Base-by-base conservation (phyloP, 495 filamentous ascomycete genomes). In the Xylaria bambusicola region DNA sequence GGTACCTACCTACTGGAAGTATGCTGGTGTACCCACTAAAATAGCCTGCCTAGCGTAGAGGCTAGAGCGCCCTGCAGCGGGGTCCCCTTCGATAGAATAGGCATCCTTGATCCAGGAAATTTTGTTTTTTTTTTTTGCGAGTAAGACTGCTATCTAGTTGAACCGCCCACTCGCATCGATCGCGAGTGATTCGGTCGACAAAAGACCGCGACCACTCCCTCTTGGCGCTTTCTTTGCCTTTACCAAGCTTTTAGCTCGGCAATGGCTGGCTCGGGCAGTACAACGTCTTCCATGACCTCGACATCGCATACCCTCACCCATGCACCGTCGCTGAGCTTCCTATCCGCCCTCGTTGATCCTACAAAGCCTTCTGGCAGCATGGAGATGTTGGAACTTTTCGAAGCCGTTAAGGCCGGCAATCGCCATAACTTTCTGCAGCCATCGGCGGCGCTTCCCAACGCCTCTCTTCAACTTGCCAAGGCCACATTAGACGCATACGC, bases 401-500 rank as follows among this genome's bases (percentile, higher is more conserved):
- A 79, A 44, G 72, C 71, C 27, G 77, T 81, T 33, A 63, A 69
- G 53, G 75, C 76, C 2, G 62, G 66, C 33, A 79, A 80, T 56
- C 73, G 80, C 56, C 82, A 91, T 66, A 66, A 69, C 44, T 95
- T 96, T 66, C 77, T 96, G 31, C 85, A 86, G 49, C 91, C 92
- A 3, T 71, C 85, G 6, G 62, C 77, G 23, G 67, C 81, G 15
- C 73, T 94, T n/a, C 83, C 88, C 23, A 72, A 78, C 24, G 82
- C 85, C 1, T 84, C 89, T 13, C 74, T 91, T 15, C 79, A 82
- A 24, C 80, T 90, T 42, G 87, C 88, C 10, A 96, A 96, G 73
- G 76, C 80, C 33, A 88, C 83, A 33, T 74, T 97, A 13, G 92
- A 97, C 68, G 81, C 85, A 44, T 79, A 96, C 29, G 92, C 92